Evolutionary conservation across 176 grass and related monocot genomes (phyloP).

Genomic region (Microstegium vimineum): DNA sequence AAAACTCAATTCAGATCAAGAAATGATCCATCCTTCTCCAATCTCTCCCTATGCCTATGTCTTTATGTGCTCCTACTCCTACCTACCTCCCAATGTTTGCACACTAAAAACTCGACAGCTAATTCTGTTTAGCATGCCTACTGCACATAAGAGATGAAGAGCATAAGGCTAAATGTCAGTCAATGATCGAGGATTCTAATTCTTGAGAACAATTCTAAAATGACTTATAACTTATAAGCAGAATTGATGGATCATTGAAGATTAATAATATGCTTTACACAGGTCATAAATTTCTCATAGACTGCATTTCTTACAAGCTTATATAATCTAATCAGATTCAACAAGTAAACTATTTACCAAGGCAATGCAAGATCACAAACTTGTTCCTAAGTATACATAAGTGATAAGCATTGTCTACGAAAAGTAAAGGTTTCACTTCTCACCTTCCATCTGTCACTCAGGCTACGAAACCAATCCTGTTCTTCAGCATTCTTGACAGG

Average conservation of each 20-base stretch:
- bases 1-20: not conserved
- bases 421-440: slow-evolving; percentile 13
- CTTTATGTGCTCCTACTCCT: not conserved
- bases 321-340: not conserved
- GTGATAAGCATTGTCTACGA: not conserved
- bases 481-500: slow-evolving; percentile 61
- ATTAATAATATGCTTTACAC: not conserved
- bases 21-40: not conserved
- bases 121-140: not conserved
- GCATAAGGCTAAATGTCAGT: not conserved
- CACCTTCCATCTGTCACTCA: slow-evolving; percentile 89
- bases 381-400: not conserved
- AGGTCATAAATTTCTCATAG: not conserved
- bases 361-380: not conserved
- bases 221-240: not conserved
- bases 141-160: not conserved
- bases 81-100: not conserved
- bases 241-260: not conserved
- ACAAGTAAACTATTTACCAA: not conserved
- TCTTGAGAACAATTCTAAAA: not conserved
- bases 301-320: not conserved
- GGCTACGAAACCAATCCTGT: slow-evolving; percentile 66
- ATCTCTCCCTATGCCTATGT: not conserved
- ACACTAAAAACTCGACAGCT: not conserved
- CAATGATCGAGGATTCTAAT: not conserved